A percentile compares a stretch with the other conserved stretches of the same genome.
Conservation (phyloP, 306 rosid genomes). For the Neltuma alba region DNA sequence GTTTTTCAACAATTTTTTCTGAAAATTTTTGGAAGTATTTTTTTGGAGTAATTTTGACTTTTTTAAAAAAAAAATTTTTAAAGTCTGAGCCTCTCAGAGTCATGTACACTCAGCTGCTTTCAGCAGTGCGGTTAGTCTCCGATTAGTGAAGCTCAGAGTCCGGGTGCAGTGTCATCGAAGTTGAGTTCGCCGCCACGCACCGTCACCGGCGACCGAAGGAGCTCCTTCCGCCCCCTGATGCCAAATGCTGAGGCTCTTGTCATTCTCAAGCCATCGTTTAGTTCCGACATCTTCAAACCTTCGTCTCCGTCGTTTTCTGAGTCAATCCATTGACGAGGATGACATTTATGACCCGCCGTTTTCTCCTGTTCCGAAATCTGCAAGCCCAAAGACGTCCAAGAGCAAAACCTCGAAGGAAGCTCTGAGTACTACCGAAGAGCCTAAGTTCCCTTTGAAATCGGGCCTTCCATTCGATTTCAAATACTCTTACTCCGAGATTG, state of each 20-base stretch:
- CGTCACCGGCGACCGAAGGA: not conserved
- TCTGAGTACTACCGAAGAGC: slow-evolving; percentile 25
- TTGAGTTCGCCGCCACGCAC: not conserved
- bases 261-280: slow-evolving; percentile 24
- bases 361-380: slow-evolving; percentile 48
- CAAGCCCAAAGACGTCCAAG: slow-evolving; percentile 38
- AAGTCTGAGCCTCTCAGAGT: too few relatives aligned
- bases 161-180: not conserved
- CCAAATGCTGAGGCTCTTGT: slow-evolving; percentile 30
- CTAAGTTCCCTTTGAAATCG: slow-evolving; percentile 52
- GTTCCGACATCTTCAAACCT: not conserved
- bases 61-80: too few relatives aligned
- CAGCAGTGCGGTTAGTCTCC: too few relatives aligned
- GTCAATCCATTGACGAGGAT: slow-evolving; percentile 32
- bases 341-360: slow-evolving; percentile 75
- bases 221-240: not conserved
- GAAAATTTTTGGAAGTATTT: too few relatives aligned
- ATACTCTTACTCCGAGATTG: slow-evolving; percentile 76
- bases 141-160: not conserved
- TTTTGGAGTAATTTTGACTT: too few relatives aligned
- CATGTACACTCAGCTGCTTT: too few relatives aligned
- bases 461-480: slow-evolving; percentile 83
- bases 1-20: too few relatives aligned
- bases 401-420: slow-evolving; percentile 16
- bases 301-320: slow-evolving; percentile 28